These are phyloP conservation scores for Backusella tuberculispora DNA, from an alignment of 192 early-diverging fungal genomes.

Conservation along the genomic window DNA sequence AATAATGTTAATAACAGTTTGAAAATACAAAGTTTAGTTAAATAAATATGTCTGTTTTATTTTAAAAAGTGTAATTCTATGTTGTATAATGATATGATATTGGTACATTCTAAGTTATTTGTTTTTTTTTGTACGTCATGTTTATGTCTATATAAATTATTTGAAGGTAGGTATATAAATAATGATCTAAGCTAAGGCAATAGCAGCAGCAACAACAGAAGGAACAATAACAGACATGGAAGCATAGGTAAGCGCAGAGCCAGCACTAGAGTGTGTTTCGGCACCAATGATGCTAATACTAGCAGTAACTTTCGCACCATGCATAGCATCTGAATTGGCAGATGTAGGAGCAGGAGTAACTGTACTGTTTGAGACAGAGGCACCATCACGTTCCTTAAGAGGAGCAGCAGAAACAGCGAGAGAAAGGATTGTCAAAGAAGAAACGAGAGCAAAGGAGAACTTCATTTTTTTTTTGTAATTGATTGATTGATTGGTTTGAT, in stretches of 20 bases:
- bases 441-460: background rate
- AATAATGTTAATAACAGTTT: background rate
- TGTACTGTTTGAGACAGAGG: background rate
- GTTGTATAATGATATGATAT: background rate
- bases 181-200: background rate
- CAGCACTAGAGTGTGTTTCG: background rate
- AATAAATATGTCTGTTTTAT: background rate
- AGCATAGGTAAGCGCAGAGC: background rate
- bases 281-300: slow-evolving; percentile 2
- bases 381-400: background rate
- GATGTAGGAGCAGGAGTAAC: background rate
- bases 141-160: background rate
- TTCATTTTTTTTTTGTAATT: background rate
- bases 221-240: background rate
- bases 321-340: background rate
- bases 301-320: background rate
- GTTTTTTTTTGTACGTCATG: background rate
- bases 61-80: background rate
- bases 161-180: slow-evolving; percentile 2
- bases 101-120: background rate
- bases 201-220: background rate
- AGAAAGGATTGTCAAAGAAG: background rate
- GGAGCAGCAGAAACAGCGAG: slow-evolving; percentile 7
- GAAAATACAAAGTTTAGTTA: background rate
- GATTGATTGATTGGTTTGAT: background rate